Percentiles rank a stretch among this genome's conserved stretches.
Evolutionary conservation across 2,329 filamentous ascomycete species (phyloP).

Genomic region (Phyllosticta citriasiana): DNA sequence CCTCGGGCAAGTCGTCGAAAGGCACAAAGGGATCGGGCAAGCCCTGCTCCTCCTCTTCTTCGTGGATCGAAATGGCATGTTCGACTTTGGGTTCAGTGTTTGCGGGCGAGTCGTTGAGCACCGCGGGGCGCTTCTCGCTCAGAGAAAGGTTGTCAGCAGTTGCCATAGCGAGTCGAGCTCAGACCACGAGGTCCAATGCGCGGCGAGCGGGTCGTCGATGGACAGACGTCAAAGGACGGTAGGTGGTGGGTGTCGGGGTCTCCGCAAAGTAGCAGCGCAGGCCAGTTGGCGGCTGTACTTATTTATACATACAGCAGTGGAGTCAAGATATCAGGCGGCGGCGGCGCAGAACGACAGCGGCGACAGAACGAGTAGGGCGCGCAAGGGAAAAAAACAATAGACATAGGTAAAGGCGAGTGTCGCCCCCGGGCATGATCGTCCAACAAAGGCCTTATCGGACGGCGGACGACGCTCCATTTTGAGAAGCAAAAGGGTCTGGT

Average conservation of each 20-base stretch:
- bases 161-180: neutral
- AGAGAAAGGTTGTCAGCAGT: neutral
- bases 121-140: slow-evolving; percentile 27
- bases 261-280: too few relatives aligned
- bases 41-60: slow-evolving; percentile 17
- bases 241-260: too few relatives aligned
- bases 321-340: too few relatives aligned
- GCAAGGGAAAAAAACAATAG: neutral
- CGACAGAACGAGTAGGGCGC: neutral
- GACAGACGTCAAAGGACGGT: too few relatives aligned
- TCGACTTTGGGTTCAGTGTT: slow-evolving; percentile 17
- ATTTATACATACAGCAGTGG: too few relatives aligned
- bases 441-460: neutral
- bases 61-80: slow-evolving; percentile 14
- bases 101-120: slow-evolving; percentile 14
- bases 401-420: neutral
- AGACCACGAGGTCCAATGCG: too few relatives aligned
- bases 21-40: slow-evolving; percentile 32
- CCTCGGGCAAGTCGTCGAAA: slow-evolving; percentile 33
- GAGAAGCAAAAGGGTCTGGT: neutral
- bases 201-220: too few relatives aligned
- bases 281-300: too few relatives aligned
- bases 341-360: too few relatives aligned
- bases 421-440: neutral
- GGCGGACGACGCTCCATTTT: neutral